Evolutionary conservation across 75 land plant species (phyloP), one percentile per base, ranked within the genome.

Genomic region (Cunninghamia lanceolata): DNA sequence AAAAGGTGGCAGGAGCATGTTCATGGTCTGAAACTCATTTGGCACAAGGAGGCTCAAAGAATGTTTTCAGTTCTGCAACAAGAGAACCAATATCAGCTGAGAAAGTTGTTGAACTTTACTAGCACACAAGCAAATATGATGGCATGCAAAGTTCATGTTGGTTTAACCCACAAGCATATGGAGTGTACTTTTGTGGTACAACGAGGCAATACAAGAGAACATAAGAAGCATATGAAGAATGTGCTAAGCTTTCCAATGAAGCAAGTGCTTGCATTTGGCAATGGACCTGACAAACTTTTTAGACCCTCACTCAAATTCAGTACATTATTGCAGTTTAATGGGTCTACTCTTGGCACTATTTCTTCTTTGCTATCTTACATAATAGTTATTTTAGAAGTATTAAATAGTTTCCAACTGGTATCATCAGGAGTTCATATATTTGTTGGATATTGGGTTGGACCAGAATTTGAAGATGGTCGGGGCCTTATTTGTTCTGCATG

Each of bases 401-500:
- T 4, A 42, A 43, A 45, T 9, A 9, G 50, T 45, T 43, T 43
- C 25, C 82, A 42, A 30, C 47, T 80, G 47, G 82, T 43, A 45
- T 45, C 47, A 5, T 80, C 50, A 45, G 50, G 46, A 28, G 28
- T 83, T n/a, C 70, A 53, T 54, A 78, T 80, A 40, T 84, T 91
- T 36, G 35, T 47, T 89, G 93, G 93, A 54, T 92, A 90, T 81
- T 92, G 93, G 93, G 86, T 90, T 8, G 91, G 93, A 74, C 93
- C 93, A 19, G 93, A 92, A 80, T 34, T 84, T 74, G 93, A 92
- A 68, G 93, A 92, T 88, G 93, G 91, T 34, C 90, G 93, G 93
- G 93, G 93, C 28, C 59, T 85, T 94, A 54, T 43, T 90, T 45
- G 75, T 86, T 86, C 46, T 89, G 36, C 94, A 91, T 76, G 25